Conservation (phyloP, 2,329 filamentous ascomycete species). For the Coleophoma eucalyptorum region DNA sequence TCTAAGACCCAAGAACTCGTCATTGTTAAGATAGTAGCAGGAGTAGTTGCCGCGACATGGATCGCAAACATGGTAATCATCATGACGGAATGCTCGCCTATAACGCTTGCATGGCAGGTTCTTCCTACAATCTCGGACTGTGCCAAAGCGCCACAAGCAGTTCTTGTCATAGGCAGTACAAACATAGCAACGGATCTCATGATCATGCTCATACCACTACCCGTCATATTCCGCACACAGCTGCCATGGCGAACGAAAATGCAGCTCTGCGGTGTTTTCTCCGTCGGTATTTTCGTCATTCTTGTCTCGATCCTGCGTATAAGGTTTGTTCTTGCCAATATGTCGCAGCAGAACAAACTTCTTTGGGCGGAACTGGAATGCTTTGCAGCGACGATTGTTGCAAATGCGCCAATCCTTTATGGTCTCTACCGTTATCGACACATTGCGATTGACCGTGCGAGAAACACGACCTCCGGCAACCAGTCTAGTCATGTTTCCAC, state of each 20-base stretch:
- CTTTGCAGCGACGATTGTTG: conserved; percentile 15
- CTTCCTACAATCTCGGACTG: conserved; percentile 9
- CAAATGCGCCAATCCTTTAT: conserved; percentile 19
- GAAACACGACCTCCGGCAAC: not conserved
- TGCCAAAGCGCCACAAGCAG: conserved; percentile 5
- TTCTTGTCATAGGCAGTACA: conserved; percentile 8
- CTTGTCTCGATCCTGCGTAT: not conserved
- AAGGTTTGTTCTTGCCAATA: not conserved
- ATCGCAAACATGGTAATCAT: conserved; percentile 8
- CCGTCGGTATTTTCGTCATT: conserved; percentile 14
- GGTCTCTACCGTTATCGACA: conserved; percentile 7
- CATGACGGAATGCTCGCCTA: conserved; percentile 14
- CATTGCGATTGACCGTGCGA: not conserved
- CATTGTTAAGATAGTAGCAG: conserved; percentile 5
- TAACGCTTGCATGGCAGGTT: conserved; percentile 16
- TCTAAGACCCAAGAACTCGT: conserved; percentile 8
- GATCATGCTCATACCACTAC: conserved; percentile 14
- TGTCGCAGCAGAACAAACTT: conserved; percentile 4
- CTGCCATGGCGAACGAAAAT: conserved; percentile 9
- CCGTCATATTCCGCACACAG: conserved; percentile 11
- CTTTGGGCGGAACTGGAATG: conserved; percentile 18
- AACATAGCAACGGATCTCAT: conserved; percentile 14
- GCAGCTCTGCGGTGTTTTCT: conserved; percentile 9
- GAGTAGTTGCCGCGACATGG: conserved; percentile 12
- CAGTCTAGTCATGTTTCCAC: too few species aligned